Conservation (phyloP, 306 rosid genomes). For the Trifolium fragiferum region DNA sequence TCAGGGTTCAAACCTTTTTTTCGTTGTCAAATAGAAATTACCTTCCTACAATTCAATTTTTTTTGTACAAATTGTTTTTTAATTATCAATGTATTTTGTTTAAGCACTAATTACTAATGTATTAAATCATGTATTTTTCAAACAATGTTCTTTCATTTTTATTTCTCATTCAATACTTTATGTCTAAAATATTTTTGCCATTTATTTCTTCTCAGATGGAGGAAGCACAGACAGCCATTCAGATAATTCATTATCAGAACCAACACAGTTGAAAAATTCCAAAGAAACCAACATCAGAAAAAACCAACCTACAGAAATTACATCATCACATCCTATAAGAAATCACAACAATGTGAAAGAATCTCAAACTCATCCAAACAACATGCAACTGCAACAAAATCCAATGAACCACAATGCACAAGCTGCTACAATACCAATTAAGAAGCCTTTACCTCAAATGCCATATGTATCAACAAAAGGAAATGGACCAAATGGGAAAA, state of each 20-base stretch:
- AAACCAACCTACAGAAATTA: conserved; percentile 45
- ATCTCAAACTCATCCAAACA: conserved; percentile 4
- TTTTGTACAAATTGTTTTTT: too few species aligned
- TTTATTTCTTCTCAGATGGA: conserved; percentile 51
- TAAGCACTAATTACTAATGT: too few species aligned
- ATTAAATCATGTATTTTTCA: background rate
- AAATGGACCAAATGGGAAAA: conserved; percentile 69
- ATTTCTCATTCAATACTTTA: background rate
- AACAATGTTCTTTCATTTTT: background rate
- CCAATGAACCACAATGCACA: conserved; percentile 34
- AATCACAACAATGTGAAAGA: conserved; percentile 24
- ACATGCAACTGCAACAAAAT: background rate
- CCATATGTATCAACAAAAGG: conserved; percentile 79
- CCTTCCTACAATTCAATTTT: too few species aligned
- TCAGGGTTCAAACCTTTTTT: too few species aligned
- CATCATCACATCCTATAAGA: conserved; percentile 40
- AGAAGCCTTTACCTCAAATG: conserved; percentile 55
- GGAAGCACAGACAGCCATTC: conserved; percentile 64
- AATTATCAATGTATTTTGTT: too few species aligned
- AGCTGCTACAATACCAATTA: conserved; percentile 4
- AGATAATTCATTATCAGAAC: conserved; percentile 45
- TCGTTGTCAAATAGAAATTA: background rate
- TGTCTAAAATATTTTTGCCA: background rate
- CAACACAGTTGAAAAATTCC: conserved; percentile 24
- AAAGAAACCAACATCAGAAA: conserved; percentile 31